These are phyloP conservation scores for Talaromyces sp. DNA, from an alignment of 2,329 filamentous ascomycete species.

Conservation along the genomic window DNA sequence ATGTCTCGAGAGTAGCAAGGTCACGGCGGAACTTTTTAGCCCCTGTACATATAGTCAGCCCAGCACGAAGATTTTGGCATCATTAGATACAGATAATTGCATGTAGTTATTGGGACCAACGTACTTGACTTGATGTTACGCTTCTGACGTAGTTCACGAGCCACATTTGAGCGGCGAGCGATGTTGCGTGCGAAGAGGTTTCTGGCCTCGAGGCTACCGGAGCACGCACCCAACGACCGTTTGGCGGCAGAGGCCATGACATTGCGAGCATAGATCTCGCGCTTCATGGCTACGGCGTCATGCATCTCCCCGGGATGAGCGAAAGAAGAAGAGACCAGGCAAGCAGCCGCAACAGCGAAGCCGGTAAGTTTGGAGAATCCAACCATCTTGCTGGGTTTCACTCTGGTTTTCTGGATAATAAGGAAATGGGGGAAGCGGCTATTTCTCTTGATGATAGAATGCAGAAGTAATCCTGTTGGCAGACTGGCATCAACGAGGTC, in stretches of 20 bases:
- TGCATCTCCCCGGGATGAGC: neutral
- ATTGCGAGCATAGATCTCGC: conserved; percentile 32
- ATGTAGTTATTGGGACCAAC: neutral
- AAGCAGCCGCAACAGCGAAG: neutral
- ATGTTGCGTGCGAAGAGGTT: conserved; percentile 30
- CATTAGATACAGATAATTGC: neutral
- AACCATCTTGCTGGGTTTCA: neutral
- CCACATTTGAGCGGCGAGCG: conserved; percentile 30
- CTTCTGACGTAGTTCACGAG: conserved; percentile 29
- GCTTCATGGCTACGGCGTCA: conserved; percentile 25
- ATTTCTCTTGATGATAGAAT: neutral
- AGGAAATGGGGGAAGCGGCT: neutral
- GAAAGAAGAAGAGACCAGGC: neutral
- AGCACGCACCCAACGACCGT: conserved; percentile 28
- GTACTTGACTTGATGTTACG: conserved; percentile 30
- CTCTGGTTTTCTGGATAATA: neutral
- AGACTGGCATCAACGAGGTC: neutral
- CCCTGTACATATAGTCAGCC: neutral
- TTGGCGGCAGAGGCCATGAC: conserved; percentile 28
- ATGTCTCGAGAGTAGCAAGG: neutral
- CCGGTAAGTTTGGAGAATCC: neutral
- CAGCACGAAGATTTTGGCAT: neutral
- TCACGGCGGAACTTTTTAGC: neutral
- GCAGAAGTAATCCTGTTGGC: neutral
- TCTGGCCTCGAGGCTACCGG: conserved; percentile 26